Percentiles rank a stretch among this genome's conserved stretches.
phyloP scores from a whole-genome alignment of 1,139 yeast species.

The Saccharomycopsis hybrid region DNA sequence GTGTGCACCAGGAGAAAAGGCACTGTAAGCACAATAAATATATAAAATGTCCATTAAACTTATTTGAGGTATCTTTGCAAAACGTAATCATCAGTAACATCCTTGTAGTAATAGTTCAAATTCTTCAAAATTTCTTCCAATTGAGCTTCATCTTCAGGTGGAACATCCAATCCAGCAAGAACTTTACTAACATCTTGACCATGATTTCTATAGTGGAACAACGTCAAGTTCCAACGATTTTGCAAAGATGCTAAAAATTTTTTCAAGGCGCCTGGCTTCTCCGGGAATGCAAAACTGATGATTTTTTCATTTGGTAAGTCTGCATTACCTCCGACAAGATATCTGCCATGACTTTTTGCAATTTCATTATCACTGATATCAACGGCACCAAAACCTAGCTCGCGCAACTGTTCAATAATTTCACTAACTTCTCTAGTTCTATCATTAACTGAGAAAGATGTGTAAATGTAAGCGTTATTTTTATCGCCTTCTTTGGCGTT shows the following conservation, averaged over 20 bases:
- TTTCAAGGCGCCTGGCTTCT: slow-evolving; percentile 88
- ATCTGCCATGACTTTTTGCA: slow-evolving; percentile 95
- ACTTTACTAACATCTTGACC: slow-evolving; percentile 94
- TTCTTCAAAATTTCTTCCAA: slow-evolving; percentile 63
- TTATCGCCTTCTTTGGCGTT: slow-evolving; percentile 32
- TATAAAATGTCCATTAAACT: not conserved
- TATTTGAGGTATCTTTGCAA: slow-evolving; percentile 62
- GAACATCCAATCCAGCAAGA: slow-evolving; percentile 82
- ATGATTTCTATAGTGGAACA: slow-evolving; percentile 94
- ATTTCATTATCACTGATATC: slow-evolving; percentile 90
- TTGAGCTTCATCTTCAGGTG: slow-evolving; percentile 56
- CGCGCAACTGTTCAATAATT: slow-evolving; percentile 37
- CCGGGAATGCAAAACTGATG: slow-evolving; percentile 90
- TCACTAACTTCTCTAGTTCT: slow-evolving; percentile 51
- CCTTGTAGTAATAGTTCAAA: slow-evolving; percentile 70
- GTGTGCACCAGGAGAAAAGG: no score
- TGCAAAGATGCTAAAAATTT: slow-evolving; percentile 68
- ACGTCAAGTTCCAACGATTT: slow-evolving; percentile 81
- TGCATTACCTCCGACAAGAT: slow-evolving; percentile 86
- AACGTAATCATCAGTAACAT: slow-evolving; percentile 80
- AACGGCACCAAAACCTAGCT: slow-evolving; percentile 55
- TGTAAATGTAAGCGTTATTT: slow-evolving; percentile 68
- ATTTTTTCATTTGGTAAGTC: slow-evolving; percentile 65
- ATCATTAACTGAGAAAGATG: slow-evolving; percentile 75
- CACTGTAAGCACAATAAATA: no score